These are phyloP conservation scores for Penicillium palitans DNA, from an alignment of 2,329 filamentous ascomycete species.

Conservation along the genomic window DNA sequence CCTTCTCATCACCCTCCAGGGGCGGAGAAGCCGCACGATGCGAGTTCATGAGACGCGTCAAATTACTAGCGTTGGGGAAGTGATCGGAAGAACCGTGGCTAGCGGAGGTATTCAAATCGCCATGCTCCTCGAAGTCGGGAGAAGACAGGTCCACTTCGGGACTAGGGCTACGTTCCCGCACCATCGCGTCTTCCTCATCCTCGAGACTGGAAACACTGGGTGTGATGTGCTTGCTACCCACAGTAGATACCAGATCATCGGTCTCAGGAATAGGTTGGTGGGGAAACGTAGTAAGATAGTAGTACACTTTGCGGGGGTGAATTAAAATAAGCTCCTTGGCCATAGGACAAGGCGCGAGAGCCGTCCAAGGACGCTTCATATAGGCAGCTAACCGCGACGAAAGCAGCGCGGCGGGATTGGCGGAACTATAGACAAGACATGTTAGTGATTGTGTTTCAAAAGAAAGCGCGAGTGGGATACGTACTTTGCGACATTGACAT, in stretches of 20 bases:
- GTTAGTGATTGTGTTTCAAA: slow-evolving; percentile 19
- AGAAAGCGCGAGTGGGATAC: slow-evolving; percentile 41
- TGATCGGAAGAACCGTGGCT: slow-evolving; percentile 57
- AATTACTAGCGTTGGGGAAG: slow-evolving; percentile 59
- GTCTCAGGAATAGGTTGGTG: slow-evolving; percentile 77
- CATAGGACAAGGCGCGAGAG: slow-evolving; percentile 76
- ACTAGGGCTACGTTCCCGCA: slow-evolving; percentile 71
- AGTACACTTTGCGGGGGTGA: slow-evolving; percentile 93
- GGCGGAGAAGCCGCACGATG: slow-evolving; percentile 80
- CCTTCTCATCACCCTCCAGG: slow-evolving; percentile 89
- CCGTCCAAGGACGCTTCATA: slow-evolving; percentile 82
- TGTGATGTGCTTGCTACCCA: slow-evolving; percentile 67
- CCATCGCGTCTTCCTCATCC: slow-evolving; percentile 65
- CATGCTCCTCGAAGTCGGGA: slow-evolving; percentile 76
- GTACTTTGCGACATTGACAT: slow-evolving; percentile 88
- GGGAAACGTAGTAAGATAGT: slow-evolving; percentile 86
- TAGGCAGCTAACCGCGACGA: slow-evolving; percentile 88
- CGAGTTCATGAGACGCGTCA: slow-evolving; percentile 61
- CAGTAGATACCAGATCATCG: slow-evolving; percentile 51
- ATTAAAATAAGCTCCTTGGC: slow-evolving; percentile 90
- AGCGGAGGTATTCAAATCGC: slow-evolving; percentile 54
- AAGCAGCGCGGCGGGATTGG: slow-evolving; percentile 92
- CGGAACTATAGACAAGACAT: slow-evolving; percentile 64
- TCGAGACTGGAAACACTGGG: slow-evolving; percentile 77
- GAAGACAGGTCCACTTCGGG: slow-evolving; percentile 91